A percentile compares a stretch with the other conserved stretches of the same genome.
These are phyloP conservation scores for Balansia obtecta DNA, from an alignment of 2,329 filamentous ascomycete species.

Conservation along the genomic window DNA sequence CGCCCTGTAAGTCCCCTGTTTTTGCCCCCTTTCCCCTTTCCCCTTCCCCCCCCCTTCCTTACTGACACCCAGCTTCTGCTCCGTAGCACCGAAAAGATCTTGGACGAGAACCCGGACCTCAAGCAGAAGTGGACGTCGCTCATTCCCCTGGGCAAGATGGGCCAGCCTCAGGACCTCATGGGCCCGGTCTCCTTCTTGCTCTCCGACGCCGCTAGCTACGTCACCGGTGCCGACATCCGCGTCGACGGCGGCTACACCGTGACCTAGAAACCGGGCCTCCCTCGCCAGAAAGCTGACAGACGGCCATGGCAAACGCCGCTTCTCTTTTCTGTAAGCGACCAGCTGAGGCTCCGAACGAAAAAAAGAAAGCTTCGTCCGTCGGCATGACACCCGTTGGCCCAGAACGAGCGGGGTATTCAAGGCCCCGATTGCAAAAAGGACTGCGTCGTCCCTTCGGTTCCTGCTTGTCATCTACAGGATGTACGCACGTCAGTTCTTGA, in stretches of 20 bases:
- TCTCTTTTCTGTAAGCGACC: neutral
- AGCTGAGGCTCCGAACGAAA: neutral
- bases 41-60: too few species aligned
- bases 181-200: conserved; percentile 80
- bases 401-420: neutral
- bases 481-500: neutral
- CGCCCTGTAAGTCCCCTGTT: conserved; percentile 53
- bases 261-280: conserved; percentile 35
- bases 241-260: conserved; percentile 87
- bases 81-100: conserved; percentile 75
- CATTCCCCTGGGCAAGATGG: conserved; percentile 91
- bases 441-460: neutral
- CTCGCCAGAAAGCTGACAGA: neutral
- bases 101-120: conserved; percentile 84
- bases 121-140: conserved; percentile 83
- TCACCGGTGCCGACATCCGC: conserved; percentile 60
- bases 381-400: neutral
- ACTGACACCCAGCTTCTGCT: neutral
- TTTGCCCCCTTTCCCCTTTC: neutral
- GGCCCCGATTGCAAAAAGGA: neutral
- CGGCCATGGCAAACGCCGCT: neutral
- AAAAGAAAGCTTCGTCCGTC: neutral
- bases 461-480: neutral
- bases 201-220: conserved; percentile 65
- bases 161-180: conserved; percentile 82